phyloP scores from a whole-genome alignment of 306 rosid genomes.

The Lupinus albus region DNA sequence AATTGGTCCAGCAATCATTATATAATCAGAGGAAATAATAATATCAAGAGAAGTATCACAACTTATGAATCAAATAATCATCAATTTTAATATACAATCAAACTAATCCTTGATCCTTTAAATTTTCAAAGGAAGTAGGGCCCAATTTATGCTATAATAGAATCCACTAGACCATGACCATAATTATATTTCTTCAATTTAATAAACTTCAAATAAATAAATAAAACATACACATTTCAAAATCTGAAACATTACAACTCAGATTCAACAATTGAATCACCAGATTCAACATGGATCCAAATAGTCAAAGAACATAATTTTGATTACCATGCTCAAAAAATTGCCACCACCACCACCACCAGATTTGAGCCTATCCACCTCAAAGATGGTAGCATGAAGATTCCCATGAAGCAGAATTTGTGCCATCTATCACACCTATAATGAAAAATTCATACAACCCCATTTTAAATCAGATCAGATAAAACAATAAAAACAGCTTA shows the following conservation, averaged over 20 bases:
- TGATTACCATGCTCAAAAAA: conserved; percentile 64
- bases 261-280: conserved; percentile 4
- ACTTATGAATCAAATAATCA: neutral
- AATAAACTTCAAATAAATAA: conserved; percentile 7
- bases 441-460: conserved; percentile 18
- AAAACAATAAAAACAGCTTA: conserved; percentile 2
- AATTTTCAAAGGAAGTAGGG: conserved; percentile 12
- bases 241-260: neutral
- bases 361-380: conserved; percentile 62
- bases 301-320: neutral
- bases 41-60: neutral
- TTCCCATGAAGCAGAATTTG: conserved; percentile 77
- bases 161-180: no score
- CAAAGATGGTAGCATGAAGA: conserved; percentile 84
- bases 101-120: conserved; percentile 30
- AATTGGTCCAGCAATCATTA: neutral
- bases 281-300: conserved; percentile 15
- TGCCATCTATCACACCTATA: conserved; percentile 82
- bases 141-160: conserved; percentile 29
- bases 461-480: conserved; percentile 39
- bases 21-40: neutral
- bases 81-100: neutral
- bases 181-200: conserved; percentile 14
- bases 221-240: conserved; percentile 18
- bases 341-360: conserved; percentile 60